Conservation (phyloP, 2,329 filamentous ascomycete genomes). For the Westerdykella aurantiaca region DNA sequence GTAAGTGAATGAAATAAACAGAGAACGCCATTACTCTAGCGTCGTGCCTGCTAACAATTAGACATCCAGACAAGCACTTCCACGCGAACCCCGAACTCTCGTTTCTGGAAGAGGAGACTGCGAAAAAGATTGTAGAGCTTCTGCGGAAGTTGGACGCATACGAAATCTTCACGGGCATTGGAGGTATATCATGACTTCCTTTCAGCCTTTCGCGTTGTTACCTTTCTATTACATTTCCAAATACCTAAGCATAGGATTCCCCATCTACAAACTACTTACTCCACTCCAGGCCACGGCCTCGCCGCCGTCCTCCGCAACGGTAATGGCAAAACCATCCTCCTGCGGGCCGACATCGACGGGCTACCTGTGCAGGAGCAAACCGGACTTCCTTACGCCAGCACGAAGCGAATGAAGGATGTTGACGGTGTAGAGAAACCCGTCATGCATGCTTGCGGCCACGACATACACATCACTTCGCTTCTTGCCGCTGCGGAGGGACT, state of each 20-base stretch:
- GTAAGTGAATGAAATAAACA: conserved; percentile 10
- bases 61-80: conserved; percentile 26
- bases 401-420: conserved; percentile 37
- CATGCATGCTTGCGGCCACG: conserved; percentile 64
- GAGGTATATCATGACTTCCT: conserved; percentile 28
- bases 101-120: conserved; percentile 31
- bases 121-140: conserved; percentile 23
- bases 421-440: conserved; percentile 50
- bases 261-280: background rate
- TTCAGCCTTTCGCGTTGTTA: too few relatives aligned
- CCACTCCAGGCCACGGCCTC: conserved; percentile 45
- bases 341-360: conserved; percentile 59
- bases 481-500: conserved; percentile 53
- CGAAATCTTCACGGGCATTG: conserved; percentile 48
- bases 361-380: conserved; percentile 55
- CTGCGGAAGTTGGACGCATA: conserved; percentile 32
- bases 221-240: too few relatives aligned
- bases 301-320: conserved; percentile 54
- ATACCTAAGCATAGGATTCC: background rate
- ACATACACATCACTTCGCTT: conserved; percentile 57
- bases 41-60: too few relatives aligned
- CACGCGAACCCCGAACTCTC: conserved; percentile 34
- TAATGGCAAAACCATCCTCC: conserved; percentile 49
- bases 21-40: too few relatives aligned
- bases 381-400: conserved; percentile 52